These are phyloP conservation scores for Coniochaeta prunicola DNA, from an alignment of 2,329 filamentous ascomycete genomes.

Conservation along the genomic window DNA sequence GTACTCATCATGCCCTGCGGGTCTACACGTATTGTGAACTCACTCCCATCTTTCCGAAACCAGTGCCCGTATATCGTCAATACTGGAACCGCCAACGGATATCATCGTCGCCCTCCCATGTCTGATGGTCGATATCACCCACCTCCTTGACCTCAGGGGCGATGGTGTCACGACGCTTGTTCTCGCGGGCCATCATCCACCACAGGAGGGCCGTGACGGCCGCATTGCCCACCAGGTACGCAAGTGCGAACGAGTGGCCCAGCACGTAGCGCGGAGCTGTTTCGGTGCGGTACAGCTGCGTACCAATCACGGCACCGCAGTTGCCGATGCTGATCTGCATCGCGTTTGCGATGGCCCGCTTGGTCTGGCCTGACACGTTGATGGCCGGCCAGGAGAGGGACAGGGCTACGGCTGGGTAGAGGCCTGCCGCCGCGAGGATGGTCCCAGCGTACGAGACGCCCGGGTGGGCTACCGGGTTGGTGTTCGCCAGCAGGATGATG, in stretches of 20 bases:
- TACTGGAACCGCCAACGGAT: conserved; percentile 60
- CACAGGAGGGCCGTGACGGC: conserved; percentile 46
- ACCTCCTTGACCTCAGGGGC: conserved; percentile 38
- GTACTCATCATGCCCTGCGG: too few relatives aligned
- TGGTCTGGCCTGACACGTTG: conserved; percentile 65
- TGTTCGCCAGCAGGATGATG: conserved; percentile 48
- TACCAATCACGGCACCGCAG: conserved; percentile 60
- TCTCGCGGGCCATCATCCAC: conserved; percentile 48
- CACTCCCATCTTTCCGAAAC: background rate
- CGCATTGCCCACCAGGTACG: conserved; percentile 53
- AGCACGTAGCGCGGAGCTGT: conserved; percentile 57
- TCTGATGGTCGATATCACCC: conserved; percentile 32
- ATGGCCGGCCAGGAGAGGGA: conserved; percentile 64
- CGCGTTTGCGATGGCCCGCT: conserved; percentile 59
- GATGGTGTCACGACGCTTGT: conserved; percentile 39
- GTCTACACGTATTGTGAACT: background rate
- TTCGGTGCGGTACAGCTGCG: conserved; percentile 57
- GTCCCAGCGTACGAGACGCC: conserved; percentile 54
- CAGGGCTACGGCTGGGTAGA: conserved; percentile 58
- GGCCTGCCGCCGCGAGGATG: conserved; percentile 58
- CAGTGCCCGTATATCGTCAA: conserved; percentile 18
- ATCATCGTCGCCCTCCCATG: conserved; percentile 57
- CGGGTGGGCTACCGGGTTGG: conserved; percentile 34
- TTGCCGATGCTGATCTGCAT: conserved; percentile 70
- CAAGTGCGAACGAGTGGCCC: conserved; percentile 60